Conservation (phyloP, 495 filamentous ascomycete genomes). For the Immersiella caudata region DNA sequence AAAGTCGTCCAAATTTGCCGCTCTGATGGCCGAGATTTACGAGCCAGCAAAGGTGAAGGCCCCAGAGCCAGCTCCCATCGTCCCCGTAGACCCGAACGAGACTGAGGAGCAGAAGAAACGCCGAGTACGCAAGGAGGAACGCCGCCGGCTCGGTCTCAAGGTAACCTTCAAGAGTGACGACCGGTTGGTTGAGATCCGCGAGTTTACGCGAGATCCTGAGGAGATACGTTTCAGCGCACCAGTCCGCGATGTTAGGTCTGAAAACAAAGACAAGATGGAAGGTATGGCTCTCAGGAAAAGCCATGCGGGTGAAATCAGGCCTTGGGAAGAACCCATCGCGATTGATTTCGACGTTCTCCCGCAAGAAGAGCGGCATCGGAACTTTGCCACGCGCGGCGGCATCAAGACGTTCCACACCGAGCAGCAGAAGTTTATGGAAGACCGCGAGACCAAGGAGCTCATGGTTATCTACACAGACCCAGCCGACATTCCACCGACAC, state of each 20-base stretch:
- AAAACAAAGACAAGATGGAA: conserved; percentile 55
- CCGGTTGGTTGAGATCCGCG: conserved; percentile 68
- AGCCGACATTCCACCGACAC: conserved; percentile 74
- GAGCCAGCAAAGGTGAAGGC: conserved; percentile 58
- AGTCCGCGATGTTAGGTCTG: conserved; percentile 69
- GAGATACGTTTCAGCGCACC: conserved; percentile 71
- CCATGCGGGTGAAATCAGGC: conserved; percentile 49
- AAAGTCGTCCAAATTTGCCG: conserved; percentile 44
- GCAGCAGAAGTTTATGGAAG: conserved; percentile 68
- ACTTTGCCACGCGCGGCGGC: conserved; percentile 68
- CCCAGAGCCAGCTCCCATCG: conserved; percentile 46
- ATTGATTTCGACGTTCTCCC: conserved; percentile 62
- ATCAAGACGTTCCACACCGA: conserved; percentile 58
- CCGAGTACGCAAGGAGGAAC: conserved; percentile 76
- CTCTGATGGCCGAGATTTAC: conserved; percentile 63
- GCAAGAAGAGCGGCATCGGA: conserved; percentile 52
- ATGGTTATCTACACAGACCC: conserved; percentile 78
- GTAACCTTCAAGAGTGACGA: conserved; percentile 70
- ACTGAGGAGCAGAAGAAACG: conserved; percentile 74
- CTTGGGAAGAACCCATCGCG: conserved; percentile 41
- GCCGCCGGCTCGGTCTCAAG: conserved; percentile 68
- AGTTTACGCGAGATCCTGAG: conserved; percentile 79
- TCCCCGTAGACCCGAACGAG: conserved; percentile 60
- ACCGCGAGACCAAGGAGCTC: conserved; percentile 75
- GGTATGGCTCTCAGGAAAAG: conserved; percentile 74